Percentiles rank a stretch among this genome's conserved stretches.
Evolutionary conservation across 2,329 filamentous ascomycete genomes (phyloP).

Genomic region (Cadophora sp.): DNA sequence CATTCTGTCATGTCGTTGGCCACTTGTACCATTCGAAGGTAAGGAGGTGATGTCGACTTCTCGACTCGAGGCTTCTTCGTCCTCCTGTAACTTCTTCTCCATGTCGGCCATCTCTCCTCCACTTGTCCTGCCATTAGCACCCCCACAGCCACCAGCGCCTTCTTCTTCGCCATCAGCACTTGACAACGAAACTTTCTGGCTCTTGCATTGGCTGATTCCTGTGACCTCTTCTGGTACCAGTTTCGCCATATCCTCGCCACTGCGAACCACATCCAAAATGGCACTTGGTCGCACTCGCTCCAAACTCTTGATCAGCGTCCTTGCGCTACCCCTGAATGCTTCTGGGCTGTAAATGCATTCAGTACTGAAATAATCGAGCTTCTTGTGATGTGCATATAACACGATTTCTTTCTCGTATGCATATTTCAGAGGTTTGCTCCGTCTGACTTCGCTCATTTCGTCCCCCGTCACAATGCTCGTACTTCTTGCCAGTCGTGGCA

Average conservation of each 20-base stretch:
- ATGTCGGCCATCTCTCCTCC: constrained; percentile 83
- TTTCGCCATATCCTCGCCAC: constrained; percentile 94
- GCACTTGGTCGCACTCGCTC: constrained; percentile 93
- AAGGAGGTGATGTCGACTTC: constrained; percentile 69
- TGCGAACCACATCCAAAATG: constrained; percentile 92
- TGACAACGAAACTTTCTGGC: constrained; percentile 47
- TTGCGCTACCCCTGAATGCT: constrained; percentile 90
- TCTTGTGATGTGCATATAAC: constrained; percentile 95
- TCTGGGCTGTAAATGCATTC: constrained; percentile 99
- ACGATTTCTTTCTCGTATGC: constrained; percentile 99
- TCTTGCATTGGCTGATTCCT: constrained; percentile 55
- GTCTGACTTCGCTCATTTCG: constrained; percentile 84
- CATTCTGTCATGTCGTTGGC: constrained; percentile 35
- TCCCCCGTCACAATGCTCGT: constrained; percentile 88
- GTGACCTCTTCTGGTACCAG: constrained; percentile 71
- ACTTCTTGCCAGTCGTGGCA: constrained; percentile 84
- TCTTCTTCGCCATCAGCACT: constrained; percentile 49
- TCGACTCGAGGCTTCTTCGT: constrained; percentile 63
- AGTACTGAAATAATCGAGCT: constrained; percentile 96
- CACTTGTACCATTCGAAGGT: constrained; percentile 28
- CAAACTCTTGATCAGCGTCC: constrained; percentile 91
- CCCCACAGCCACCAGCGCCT: constrained; percentile 74
- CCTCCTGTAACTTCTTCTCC: constrained; percentile 73
- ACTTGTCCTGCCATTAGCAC: constrained; percentile 43
- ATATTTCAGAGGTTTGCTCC: constrained; percentile 97